Base-by-base conservation (phyloP, 169 alveolate species). In the Plasmodium billcollinsi region DNA sequence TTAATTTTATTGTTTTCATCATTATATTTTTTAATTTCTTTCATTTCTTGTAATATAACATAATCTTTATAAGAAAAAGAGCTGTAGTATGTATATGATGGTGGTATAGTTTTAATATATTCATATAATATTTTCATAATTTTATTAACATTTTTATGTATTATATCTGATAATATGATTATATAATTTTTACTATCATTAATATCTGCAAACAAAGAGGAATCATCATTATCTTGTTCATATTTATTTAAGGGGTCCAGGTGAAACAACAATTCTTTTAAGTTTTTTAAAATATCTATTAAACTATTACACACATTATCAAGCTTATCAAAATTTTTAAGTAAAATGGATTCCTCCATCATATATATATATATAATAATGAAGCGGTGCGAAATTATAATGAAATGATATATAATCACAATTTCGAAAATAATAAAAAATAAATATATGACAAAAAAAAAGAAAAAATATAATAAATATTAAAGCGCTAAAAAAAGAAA, bases 41-140 rank as follows among this genome's bases (percentile, higher is more conserved):
- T 56, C 45, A 20, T 70, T 59, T 85, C 92, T 43, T 63, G 47
- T 24, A 85, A 61, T 33, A 61, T 85, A 26, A 85, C 59, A 61
- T 47, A 71, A 47, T 52, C 52, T 15, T 54, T 85, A 39, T 72
- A 61, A 54, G 71, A 58, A 39, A 85, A 85, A 8, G 85, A 43
- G 12, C 56, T 72, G 20, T 85, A 74, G 56, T 71, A 85, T 7
- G 92, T 85, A 24, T 85, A 85, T 47, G 80, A 71, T 2, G 92
- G 92, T 15, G 92, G 92, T 26, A 85, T 63, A n/a, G 72, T 85
- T 59, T 85, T 72, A 33, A 85, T 85, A 71, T 71, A 85, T 71
- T 85, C 63, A 54, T 85, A 74, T 58, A 85, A 50, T 20, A 71
- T 85, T 8, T 12, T 29, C n/a, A 39, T 85, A 71, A 85, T 59